Percentiles rank a stretch among this genome's conserved stretches.
These are phyloP conservation scores for Hirschfeldia incana DNA, from an alignment of 345 rosid species.

Conservation along the genomic window DNA sequence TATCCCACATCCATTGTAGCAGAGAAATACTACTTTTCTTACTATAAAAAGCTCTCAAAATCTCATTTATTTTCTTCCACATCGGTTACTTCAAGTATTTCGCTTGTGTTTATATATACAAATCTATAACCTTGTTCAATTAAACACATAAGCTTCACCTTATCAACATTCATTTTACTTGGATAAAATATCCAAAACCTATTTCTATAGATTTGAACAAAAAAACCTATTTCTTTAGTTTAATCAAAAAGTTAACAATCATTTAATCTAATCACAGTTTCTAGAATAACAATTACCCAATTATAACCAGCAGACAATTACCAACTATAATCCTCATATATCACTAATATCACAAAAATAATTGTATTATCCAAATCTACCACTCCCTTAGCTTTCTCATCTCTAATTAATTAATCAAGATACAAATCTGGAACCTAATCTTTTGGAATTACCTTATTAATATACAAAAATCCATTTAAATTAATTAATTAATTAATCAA, in stretches of 20 bases:
- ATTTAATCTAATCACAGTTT: neutral
- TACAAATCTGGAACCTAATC: neutral
- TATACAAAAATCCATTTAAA: neutral
- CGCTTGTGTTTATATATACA: too few relatives aligned
- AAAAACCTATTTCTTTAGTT: too few relatives aligned
- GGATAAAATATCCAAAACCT: constrained; percentile 9
- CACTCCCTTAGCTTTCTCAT: constrained; percentile 10
- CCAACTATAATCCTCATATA: constrained; percentile 17
- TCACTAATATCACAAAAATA: neutral
- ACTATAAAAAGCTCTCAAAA: too few relatives aligned
- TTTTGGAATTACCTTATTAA: neutral
- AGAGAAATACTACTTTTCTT: too few relatives aligned
- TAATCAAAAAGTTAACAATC: constrained; percentile 19
- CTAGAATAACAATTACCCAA: neutral
- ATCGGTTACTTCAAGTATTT: too few relatives aligned
- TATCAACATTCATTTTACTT: constrained; percentile 10
- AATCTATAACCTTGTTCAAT: too few relatives aligned
- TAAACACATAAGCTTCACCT: constrained; percentile 17
- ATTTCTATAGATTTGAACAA: too few relatives aligned
- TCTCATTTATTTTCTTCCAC: too few relatives aligned
- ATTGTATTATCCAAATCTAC: constrained; percentile 7
- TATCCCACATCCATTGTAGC: too few relatives aligned
- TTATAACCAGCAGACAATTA: constrained; percentile 1
- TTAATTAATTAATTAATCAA: neutral
- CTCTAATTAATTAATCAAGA: neutral